A percentile compares a stretch with the other conserved stretches of the same genome.
Evolutionary conservation across 1,284 basidiomycete species (phyloP).

Genomic region (Puccinia horiana): DNA sequence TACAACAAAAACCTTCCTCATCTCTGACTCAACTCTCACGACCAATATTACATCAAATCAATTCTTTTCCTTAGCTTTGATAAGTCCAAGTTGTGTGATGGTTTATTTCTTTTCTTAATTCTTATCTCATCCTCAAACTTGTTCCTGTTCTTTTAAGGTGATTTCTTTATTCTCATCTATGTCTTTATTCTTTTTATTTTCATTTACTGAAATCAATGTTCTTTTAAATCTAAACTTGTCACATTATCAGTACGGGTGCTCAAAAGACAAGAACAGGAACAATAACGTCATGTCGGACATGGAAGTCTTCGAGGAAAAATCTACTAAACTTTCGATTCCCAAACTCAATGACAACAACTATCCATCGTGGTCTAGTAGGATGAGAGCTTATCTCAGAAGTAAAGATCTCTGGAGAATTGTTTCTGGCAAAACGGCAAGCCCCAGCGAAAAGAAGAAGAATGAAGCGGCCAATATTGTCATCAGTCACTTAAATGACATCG

Average conservation of each 20-base stretch:
- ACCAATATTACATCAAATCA: too few species aligned
- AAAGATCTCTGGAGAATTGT: not conserved
- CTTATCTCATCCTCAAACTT: too few species aligned
- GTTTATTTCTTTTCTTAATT: too few species aligned
- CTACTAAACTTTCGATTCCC: not conserved
- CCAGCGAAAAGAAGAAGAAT: not conserved
- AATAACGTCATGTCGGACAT: not conserved
- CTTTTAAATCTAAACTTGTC: not conserved
- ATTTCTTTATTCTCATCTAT: too few species aligned
- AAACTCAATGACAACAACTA: not conserved
- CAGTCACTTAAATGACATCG: not conserved
- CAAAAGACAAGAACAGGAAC: not conserved
- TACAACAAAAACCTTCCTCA: not conserved
- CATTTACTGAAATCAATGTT: not conserved
- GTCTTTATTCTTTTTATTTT: too few species aligned
- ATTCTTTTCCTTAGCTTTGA: not conserved
- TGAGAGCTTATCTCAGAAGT: not conserved
- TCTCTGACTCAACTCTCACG: not conserved
- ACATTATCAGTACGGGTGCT: slow-evolving; percentile 2
- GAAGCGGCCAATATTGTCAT: not conserved
- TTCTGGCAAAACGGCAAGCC: not conserved
- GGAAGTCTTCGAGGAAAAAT: not conserved
- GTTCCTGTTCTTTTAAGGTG: too few species aligned
- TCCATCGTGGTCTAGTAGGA: not conserved
- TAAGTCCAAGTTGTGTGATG: too few species aligned